These are phyloP conservation scores for Meira nashicola DNA, from an alignment of 1,284 basidiomycete species.

Conservation along the genomic window DNA sequence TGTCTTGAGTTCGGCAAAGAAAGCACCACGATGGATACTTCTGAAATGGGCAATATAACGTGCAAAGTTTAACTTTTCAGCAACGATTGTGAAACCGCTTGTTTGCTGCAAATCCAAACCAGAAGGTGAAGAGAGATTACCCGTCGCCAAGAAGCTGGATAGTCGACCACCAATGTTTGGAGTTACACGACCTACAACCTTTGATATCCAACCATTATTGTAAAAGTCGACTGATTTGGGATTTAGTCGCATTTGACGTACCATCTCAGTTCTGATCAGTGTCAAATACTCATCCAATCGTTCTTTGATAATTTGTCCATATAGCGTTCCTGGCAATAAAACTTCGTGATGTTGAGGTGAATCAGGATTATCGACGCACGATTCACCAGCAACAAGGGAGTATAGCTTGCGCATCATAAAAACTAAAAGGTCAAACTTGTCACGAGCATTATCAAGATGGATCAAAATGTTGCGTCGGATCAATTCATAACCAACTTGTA, in stretches of 20 bases:
- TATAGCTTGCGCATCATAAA: slow-evolving; percentile 98
- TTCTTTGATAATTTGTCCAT: slow-evolving; percentile 98
- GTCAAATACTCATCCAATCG: slow-evolving; percentile 84
- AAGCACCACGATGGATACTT: slow-evolving; percentile 97
- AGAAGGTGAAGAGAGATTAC: slow-evolving; percentile 88
- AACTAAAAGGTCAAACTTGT: slow-evolving; percentile 93
- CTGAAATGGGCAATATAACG: slow-evolving; percentile 98
- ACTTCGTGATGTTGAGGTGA: slow-evolving; percentile 98
- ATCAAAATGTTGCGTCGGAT: slow-evolving; percentile 83
- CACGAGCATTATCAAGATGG: slow-evolving; percentile 80
- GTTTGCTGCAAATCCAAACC: slow-evolving; percentile 96
- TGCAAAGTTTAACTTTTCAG: slow-evolving; percentile 97
- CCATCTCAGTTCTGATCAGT: slow-evolving; percentile 69
- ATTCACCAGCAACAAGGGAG: slow-evolving; percentile 81
- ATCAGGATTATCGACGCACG: slow-evolving; percentile 93
- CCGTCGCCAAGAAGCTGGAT: slow-evolving; percentile 93
- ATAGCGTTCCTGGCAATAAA: slow-evolving; percentile 84
- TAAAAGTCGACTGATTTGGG: slow-evolving; percentile 71
- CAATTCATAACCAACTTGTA: slow-evolving; percentile 75
- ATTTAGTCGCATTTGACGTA: slow-evolving; percentile 70
- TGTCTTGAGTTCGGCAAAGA: slow-evolving; percentile 98
- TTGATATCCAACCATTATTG: slow-evolving; percentile 77
- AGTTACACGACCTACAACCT: slow-evolving; percentile 71
- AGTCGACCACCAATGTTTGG: slow-evolving; percentile 88
- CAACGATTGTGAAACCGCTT: slow-evolving; percentile 94